Evolutionary conservation across 139 green algal species (phyloP), one percentile per base, ranked within the genome.

Genomic region (Zygnema circumcarinatum): DNA sequence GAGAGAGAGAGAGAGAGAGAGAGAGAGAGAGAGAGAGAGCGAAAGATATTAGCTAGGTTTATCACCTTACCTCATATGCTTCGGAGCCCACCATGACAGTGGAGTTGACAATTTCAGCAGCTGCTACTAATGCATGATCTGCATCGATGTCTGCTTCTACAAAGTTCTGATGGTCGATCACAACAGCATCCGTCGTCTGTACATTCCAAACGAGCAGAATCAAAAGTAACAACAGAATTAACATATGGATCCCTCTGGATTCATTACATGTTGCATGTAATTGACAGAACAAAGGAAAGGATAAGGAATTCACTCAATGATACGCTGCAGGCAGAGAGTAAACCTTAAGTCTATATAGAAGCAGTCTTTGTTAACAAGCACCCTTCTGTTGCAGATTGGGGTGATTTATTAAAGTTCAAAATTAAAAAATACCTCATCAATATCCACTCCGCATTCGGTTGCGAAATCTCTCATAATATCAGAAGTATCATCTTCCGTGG

Each of bases 401-500:
- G n/a, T n/a, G n/a, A n/a, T n/a, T n/a, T n/a, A n/a, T n/a, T n/a
- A 16, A 62, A 62, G 47, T 62, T 62, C 47, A 62, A 62, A 7
- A n/a, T n/a, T n/a, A n/a, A 62, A 62, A 62, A 62, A 62, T 67
- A 83, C 81, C 86, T 90, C 86, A 32, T 90, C 86, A 29, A 90
- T 21, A 38, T 90, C 83, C 21, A 92, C 88, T 38, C 88, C 88
- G 38, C 88, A 92, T 33, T 92, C 88, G 1, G 76, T 82, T 29
- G 83, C 88, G n/a, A 92, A 83, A 38, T 92, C 88, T 32, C 88
- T 52, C 41, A 92, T 39, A 25, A 68, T 20, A 73, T 95, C 93
- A 20, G 92, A 95, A 0, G 89, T 89, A 1, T 88, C 72, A 11
- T 89, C 84, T 86, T 90, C 93, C 21, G 92, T 88, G 31, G 93